phyloP scores from a whole-genome alignment of 73 alveolate species.

The Halteria grandinella region DNA sequence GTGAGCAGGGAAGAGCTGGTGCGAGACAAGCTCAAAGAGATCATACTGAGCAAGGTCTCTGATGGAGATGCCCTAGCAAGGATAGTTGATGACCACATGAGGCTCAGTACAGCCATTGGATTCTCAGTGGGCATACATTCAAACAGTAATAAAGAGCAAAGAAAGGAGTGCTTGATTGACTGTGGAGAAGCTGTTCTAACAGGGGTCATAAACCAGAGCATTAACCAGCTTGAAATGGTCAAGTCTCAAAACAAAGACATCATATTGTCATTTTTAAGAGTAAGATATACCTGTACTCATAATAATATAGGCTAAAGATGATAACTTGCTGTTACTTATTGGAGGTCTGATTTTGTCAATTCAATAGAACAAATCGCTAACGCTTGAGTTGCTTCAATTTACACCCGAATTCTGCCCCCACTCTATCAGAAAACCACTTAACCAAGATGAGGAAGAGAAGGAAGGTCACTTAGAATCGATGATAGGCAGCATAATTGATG shows the following conservation, averaged over 20 bases:
- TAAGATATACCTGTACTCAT: neutral
- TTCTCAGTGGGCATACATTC: constrained; percentile 11
- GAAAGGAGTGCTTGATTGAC: neutral
- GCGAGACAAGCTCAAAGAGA: constrained; percentile 17
- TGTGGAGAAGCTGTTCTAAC: neutral
- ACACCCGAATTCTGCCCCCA: constrained; percentile 42
- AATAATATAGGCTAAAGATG: constrained; percentile 40
- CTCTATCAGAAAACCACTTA: constrained; percentile 24
- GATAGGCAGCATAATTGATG: constrained; percentile 8
- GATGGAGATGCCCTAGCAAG: constrained; percentile 12
- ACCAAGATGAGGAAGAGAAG: constrained; percentile 37
- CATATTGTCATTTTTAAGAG: constrained; percentile 29
- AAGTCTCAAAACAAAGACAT: constrained; percentile 26
- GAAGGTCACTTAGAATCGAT: neutral
- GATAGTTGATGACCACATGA: constrained; percentile 26
- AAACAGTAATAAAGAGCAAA: neutral
- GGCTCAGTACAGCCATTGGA: constrained; percentile 21
- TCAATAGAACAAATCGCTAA: constrained; percentile 8
- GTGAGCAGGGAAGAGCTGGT: constrained; percentile 3
- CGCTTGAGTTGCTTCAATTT: constrained; percentile 6
- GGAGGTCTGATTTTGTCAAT: constrained; percentile 50
- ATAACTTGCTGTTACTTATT: constrained; percentile 26
- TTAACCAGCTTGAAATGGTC: neutral
- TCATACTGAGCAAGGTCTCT: constrained; percentile 8
- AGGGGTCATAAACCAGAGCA: neutral